Base-by-base conservation (phyloP, 2,329 filamentous ascomycete species). In the Sporothrix variecibatus region DNA sequence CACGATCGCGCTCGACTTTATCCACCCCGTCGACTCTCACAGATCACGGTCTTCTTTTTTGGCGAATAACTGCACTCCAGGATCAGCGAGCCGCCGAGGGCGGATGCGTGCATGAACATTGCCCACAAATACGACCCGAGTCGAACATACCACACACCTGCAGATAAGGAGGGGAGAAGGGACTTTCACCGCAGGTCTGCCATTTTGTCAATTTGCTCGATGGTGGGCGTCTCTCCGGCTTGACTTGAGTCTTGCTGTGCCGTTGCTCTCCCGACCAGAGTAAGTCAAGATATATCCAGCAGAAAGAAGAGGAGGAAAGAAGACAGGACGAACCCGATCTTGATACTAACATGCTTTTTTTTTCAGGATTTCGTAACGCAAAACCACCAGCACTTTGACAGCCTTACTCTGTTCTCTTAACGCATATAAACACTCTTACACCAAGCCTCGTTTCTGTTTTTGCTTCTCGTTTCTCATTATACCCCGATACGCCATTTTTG, bases 81-180 rank as follows among this genome's bases (percentile, higher is more conserved):
- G 28, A 23, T 38, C 53, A 58, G 20, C 64, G 53, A 62, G 17
- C 56, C 40, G 43, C 65, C 53, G 26, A 69, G 34, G 2, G 2
- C 67, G 43, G 72, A 31, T 40, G 67, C 67, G 43, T 73, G 72
- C 72, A 73, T 65, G 60, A 15, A 23, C 58, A 53, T 17, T 49
- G 72, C 31, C 53, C 58, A 20, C 58, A 43, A n/a, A 56, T 56
- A 56, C 51, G 51, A 56, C 51, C 51, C 20, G 4, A 20, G 3
- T 4, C 43, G 43, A 49, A 49, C 43, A 65, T 64, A 73, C 72
- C 28, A 64, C 56, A 43, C 67, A 43, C 28, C 46, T 65, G 72
- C 72, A 73, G 72, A 73, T 71, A 73, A 65, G 65, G 67, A 71
- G 72, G 67, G 67, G 67, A 71, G 65, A 56, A 23, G 43, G 15